Evolutionary conservation across 2,329 filamentous ascomycete species (phyloP), one percentile per base, ranked within the genome.

Genomic region (Botryotinia convoluta): DNA sequence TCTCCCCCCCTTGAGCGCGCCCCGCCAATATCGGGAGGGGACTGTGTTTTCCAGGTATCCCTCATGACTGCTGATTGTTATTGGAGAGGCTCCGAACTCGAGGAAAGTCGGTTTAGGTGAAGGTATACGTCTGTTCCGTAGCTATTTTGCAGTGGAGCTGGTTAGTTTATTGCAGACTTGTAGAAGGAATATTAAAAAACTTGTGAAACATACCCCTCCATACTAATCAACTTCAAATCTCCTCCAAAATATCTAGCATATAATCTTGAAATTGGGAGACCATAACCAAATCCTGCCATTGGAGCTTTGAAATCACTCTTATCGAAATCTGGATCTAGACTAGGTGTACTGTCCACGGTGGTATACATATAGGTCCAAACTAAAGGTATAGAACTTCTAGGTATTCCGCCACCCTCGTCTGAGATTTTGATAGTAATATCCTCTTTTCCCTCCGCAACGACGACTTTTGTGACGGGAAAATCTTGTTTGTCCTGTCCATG

Each of bases 321-420:
- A 84, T 99, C 95, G 82, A 98, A 99, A 82, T 98, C 95, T 0
- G 96, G 96, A 81, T 99, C 96, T 75, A 99, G 85, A 81, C 91
- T 97, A 22, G 96, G 96, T 35, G 96, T 98, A 78, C 95, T 91
- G 82, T 98, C 96, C 76, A 99, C 96, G 3, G 96, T 99, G 51
- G 96, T 99, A 83, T 99, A 99, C 96, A 98, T 99, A 83, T 99
- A 99, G 20, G 96, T 99, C 96, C 96, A 99, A n/a, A 98, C 96
- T 22, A 99, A 87, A 8, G 96, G 96, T 76, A 99, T 98, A 70
- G 94, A 90, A 79, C 93, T 97, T 79, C 96, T 87, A 0, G 96
- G 94, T 71, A 99, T 98, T 75, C 96, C 96, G 76, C 96, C 96
- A 74, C 96, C 96, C 84, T 99, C 96, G 82, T 99, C 96, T 7